Evolutionary conservation across 1,139 yeast species (phyloP).

Genomic region (Tardiomyces depauwii): DNA sequence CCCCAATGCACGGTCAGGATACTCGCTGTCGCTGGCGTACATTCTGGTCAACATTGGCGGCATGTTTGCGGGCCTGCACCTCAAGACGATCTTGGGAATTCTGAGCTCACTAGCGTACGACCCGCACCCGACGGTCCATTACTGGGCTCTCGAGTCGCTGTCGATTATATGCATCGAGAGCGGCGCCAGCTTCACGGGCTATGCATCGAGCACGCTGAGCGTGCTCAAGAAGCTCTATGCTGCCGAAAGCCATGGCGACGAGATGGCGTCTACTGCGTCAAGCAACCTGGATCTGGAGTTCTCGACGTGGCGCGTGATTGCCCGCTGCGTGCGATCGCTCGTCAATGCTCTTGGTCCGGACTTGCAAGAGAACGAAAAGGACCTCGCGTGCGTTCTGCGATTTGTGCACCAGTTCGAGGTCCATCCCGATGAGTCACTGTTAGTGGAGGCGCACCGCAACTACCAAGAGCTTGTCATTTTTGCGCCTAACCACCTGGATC

Average conservation of each 20-base stretch:
- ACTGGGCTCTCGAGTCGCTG: conserved; percentile 56
- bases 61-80: conserved; percentile 27
- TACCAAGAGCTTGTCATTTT: conserved; percentile 21
- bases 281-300: conserved; percentile 37
- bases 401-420: conserved; percentile 22
- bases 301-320: conserved; percentile 31
- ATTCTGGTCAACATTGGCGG: conserved; percentile 42
- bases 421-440: conserved; percentile 18
- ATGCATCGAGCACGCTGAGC: conserved; percentile 35
- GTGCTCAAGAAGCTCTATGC: conserved; percentile 36
- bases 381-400: conserved; percentile 11
- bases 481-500: conserved; percentile 15
- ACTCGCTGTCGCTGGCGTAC: conserved; percentile 48
- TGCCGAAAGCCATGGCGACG: conserved; percentile 46
- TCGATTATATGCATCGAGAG: conserved; percentile 42
- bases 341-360: conserved; percentile 43
- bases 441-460: conserved; percentile 18
- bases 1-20: conserved; percentile 58
- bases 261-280: conserved; percentile 31
- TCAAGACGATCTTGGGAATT: conserved; percentile 42
- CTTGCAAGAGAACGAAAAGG: conserved; percentile 23
- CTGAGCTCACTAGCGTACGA: conserved; percentile 54
- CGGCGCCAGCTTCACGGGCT: conserved; percentile 38
- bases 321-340: conserved; percentile 31
- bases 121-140: conserved; percentile 77